Evolutionary conservation across 352 stramenopile species (phyloP), one percentile per base, ranked within the genome.

Genomic region (Phytopythium oedochilum): DNA sequence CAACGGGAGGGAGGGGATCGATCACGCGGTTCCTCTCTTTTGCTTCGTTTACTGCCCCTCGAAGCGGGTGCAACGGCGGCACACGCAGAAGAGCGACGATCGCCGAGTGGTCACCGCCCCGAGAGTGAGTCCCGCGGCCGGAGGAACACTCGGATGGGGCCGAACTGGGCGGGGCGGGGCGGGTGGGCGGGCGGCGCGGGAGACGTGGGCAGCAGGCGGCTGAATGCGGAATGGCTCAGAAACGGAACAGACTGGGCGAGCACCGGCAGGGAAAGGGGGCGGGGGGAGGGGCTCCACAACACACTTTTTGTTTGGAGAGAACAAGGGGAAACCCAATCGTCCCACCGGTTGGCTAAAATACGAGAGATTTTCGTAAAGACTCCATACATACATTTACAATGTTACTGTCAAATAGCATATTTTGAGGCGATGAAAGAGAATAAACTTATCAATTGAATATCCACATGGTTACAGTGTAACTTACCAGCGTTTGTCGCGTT

Each of bases 201-300:
- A 55, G 57, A 69, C 45, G 51, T 68, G 36, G 14, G 51, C 7
- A 26, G 52, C 18, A 42, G 38, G 28, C 39, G 49, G 68, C 59
- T 28, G 29, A 76, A 71, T 50, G 55, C 54, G 67, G 59, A 73
- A 56, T 76, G 66, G 62, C 46, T 55, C 22, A 38, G 54, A 38
- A 59, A 64, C 61, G n/a, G 51, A 43, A 34, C 35, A 57, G 54
- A 22, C 53, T 12, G 3, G 20, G 29, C 25, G 14, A 49, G 20
- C 39, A 31, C 43, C 29, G 49, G 35, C 53, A 39, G 36, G 15
- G 42, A 46, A n/a, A 31, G 51, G 40, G 36, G 31, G 15, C 9
- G 26, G 35, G 32, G 23, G 7, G 34, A 43, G 4, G 23, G 32
- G 47, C n/a, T n/a, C n/a, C n/a, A n/a, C n/a, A n/a, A n/a, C n/a